Percentiles rank a stretch among this genome's conserved stretches.
phyloP scores from a whole-genome alignment of 2,329 filamentous ascomycete species.

The Alternaria incomplexa region DNA sequence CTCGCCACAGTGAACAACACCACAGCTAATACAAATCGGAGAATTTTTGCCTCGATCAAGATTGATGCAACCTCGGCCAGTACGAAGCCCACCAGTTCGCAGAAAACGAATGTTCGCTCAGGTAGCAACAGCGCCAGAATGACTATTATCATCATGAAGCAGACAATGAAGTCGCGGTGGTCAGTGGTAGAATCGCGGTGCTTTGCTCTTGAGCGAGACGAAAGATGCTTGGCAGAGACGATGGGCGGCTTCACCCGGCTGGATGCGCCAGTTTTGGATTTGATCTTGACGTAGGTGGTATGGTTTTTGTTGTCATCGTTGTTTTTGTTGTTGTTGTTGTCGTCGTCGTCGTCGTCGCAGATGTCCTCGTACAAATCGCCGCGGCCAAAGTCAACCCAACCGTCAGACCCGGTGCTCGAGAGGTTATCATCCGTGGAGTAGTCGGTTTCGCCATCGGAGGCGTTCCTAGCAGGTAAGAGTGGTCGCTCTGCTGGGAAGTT shows the following conservation, averaged over 20 bases:
- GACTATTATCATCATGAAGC: not conserved
- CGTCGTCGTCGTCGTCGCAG: not conserved
- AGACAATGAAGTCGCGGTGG: not conserved
- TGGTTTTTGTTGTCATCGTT: not conserved
- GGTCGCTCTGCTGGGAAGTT: not conserved
- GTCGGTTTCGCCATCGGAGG: not conserved
- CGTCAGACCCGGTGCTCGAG: not conserved
- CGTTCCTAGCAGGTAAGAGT: not conserved
- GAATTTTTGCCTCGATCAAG: not conserved
- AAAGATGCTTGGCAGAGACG: not conserved
- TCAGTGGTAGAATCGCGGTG: not conserved
- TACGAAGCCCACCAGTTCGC: not conserved
- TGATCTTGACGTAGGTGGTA: not conserved
- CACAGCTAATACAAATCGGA: not conserved
- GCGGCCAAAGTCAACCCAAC: not conserved
- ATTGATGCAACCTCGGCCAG: not conserved
- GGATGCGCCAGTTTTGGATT: not conserved
- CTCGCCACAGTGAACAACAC: not conserved
- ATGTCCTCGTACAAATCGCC: rapidly evolving
- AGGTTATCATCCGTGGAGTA: not conserved
- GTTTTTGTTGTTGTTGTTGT: too few relatives aligned
- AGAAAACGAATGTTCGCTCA: rapidly evolving
- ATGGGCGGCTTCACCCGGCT: not conserved
- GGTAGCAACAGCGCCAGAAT: not conserved
- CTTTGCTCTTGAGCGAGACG: not conserved